Evolutionary conservation across 768 basidiomycete species (phyloP).

Genomic region (Podaxis mareebaensis): DNA sequence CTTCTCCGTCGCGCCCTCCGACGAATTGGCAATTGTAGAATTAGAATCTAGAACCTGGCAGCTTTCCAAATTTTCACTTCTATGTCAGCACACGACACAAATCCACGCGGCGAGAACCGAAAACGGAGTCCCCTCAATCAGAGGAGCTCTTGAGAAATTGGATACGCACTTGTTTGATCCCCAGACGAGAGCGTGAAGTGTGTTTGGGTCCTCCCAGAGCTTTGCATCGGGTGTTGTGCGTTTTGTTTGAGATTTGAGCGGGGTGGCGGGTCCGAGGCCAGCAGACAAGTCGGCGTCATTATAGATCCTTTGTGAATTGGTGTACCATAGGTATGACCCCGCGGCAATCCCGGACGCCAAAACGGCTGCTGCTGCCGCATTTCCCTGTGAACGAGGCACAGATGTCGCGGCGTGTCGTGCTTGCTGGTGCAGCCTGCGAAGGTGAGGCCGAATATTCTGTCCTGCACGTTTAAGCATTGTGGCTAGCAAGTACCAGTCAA

Average conservation of each 20-base stretch:
- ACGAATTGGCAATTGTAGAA: conserved; percentile 28
- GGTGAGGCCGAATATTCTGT: conserved; percentile 21
- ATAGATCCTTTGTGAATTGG: conserved; percentile 29
- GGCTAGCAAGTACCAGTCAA: background rate
- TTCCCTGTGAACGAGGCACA: conserved; percentile 18
- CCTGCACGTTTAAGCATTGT: conserved; percentile 33
- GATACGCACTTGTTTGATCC: conserved; percentile 67
- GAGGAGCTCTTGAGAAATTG: background rate
- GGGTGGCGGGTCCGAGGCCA: conserved; percentile 15
- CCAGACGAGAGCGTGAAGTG: conserved; percentile 61
- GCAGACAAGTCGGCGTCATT: conserved; percentile 27
- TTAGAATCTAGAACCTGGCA: conserved; percentile 47
- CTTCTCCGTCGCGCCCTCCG: background rate
- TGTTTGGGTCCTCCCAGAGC: conserved; percentile 25
- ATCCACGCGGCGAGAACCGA: background rate
- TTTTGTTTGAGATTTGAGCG: conserved; percentile 17
- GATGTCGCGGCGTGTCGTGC: conserved; percentile 24
- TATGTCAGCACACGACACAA: background rate
- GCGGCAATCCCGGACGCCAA: conserved; percentile 32
- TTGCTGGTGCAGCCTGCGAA: conserved; percentile 28
- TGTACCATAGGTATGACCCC: conserved; percentile 41
- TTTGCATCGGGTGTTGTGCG: conserved; percentile 15
- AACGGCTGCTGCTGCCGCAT: conserved; percentile 20
- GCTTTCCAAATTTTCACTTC: background rate
- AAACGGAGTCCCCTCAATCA: background rate